phyloP scores from a whole-genome alignment of 306 rosid genomes.

The Rosa chinensis region DNA sequence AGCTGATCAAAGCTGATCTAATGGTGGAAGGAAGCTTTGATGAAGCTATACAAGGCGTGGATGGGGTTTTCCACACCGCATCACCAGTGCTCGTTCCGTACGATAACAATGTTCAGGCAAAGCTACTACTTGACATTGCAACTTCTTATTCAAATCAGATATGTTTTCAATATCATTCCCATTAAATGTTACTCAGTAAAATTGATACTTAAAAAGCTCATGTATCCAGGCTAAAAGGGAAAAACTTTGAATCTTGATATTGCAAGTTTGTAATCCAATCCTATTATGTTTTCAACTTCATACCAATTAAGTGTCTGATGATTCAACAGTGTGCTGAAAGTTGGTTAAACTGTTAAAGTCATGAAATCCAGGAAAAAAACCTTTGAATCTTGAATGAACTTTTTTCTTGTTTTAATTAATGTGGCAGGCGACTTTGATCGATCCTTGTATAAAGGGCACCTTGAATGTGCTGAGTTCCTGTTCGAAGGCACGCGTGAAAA shows the following conservation, averaged over 20 bases:
- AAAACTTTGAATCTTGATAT: background rate
- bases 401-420: background rate
- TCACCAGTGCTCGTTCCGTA: conserved; percentile 70
- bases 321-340: background rate
- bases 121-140: background rate
- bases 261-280: background rate
- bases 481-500: conserved; percentile 54
- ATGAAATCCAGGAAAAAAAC: background rate
- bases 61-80: conserved; percentile 84
- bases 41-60: conserved; percentile 63
- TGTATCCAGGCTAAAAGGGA: background rate
- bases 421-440: conserved; percentile 58
- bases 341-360: background rate
- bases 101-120: conserved; percentile 60
- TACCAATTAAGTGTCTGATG: background rate
- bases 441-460: conserved; percentile 71
- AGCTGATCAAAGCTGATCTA: conserved; percentile 63
- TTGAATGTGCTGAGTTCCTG: conserved; percentile 70
- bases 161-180: background rate
- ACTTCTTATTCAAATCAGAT: background rate
- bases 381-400: background rate
- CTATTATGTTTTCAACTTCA: background rate
- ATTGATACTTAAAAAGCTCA: background rate
- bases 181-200: background rate
- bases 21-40: conserved; percentile 68